phyloP scores from a whole-genome alignment of 345 rosid genomes.

The Geranium brycei region DNA sequence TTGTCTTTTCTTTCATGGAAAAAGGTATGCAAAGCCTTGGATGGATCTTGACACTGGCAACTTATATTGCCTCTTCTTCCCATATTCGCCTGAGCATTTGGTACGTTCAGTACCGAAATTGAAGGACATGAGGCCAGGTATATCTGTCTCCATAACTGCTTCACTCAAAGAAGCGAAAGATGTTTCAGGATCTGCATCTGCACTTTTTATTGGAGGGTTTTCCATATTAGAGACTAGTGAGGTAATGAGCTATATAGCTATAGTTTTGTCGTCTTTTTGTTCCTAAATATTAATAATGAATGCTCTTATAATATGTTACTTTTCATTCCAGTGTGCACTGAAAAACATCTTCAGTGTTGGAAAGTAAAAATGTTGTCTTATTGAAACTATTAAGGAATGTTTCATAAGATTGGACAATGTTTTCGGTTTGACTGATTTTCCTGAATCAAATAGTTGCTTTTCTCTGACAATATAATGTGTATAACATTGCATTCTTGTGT shows the following conservation, averaged over 20 bases:
- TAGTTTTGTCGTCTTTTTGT: neutral
- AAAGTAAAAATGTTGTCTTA: neutral
- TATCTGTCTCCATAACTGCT: slow-evolving; percentile 48
- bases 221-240: slow-evolving; percentile 49
- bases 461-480: neutral
- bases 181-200: slow-evolving; percentile 69
- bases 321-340: neutral
- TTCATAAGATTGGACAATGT: no score
- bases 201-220: slow-evolving; percentile 80
- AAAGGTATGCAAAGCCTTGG: slow-evolving; percentile 81
- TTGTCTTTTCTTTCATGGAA: slow-evolving; percentile 9
- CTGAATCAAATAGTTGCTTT: neutral
- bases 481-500: slow-evolving; percentile 5
- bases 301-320: no score
- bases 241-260: slow-evolving; percentile 26
- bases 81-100: slow-evolving; percentile 82
- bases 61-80: slow-evolving; percentile 67
- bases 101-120: slow-evolving; percentile 37
- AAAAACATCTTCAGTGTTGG: neutral
- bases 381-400: neutral
- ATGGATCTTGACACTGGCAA: slow-evolving; percentile 41
- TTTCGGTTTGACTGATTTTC: neutral
- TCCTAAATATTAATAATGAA: no score
- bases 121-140: slow-evolving; percentile 41
- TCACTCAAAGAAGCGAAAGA: slow-evolving; percentile 40